These are phyloP conservation scores for Monilinia laxa DNA, from an alignment of 2,329 filamentous ascomycete genomes.

Conservation along the genomic window DNA sequence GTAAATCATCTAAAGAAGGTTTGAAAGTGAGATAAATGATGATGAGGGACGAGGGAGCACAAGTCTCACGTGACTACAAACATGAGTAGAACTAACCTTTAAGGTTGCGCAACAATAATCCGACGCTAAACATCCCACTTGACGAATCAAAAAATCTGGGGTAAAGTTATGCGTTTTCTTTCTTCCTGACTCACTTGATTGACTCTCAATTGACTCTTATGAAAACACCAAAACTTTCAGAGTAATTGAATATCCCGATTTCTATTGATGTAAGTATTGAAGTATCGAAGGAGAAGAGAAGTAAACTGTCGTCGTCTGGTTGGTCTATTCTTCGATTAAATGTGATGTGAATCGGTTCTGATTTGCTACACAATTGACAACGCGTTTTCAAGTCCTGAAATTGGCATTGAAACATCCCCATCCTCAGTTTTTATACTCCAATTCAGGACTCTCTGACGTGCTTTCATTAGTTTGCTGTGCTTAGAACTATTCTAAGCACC, in stretches of 20 bases:
- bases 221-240: neutral
- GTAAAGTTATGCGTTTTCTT: conserved; percentile 9
- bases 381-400: neutral
- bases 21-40: too few relatives aligned
- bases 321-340: neutral
- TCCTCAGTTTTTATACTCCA: neutral
- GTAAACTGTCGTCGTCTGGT: neutral
- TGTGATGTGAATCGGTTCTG: neutral
- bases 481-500: neutral
- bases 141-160: conserved; percentile 17
- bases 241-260: too few relatives aligned
- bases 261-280: neutral
- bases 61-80: neutral
- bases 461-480: neutral
- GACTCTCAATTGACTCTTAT: neutral
- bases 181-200: neutral
- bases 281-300: neutral
- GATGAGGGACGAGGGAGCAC: neutral
- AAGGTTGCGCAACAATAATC: too few relatives aligned
- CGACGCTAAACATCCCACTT: conserved; percentile 16
- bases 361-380: neutral
- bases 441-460: neutral
- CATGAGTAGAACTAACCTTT: too few relatives aligned
- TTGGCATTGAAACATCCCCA: neutral
- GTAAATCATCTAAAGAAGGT: too few relatives aligned